Evolutionary conservation across 768 basidiomycete species (phyloP).

Genomic region (Cystobasidiopsis lactophilus): DNA sequence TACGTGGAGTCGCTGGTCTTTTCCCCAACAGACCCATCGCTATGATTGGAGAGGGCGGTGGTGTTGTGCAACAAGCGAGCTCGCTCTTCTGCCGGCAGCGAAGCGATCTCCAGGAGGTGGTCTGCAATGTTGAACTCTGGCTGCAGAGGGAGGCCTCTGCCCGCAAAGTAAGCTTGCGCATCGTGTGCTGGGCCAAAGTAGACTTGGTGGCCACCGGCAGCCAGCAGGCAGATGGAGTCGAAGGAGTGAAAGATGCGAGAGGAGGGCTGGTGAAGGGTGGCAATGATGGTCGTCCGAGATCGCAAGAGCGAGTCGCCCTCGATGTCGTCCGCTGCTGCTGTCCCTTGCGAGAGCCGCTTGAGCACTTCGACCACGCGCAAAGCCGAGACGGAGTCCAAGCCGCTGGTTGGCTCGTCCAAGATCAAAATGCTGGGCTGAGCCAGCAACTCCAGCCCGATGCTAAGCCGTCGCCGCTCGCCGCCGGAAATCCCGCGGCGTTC

Average conservation of each 20-base stretch:
- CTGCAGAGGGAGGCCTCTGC: constrained; percentile 34
- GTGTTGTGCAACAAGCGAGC: neutral
- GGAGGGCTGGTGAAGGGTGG: constrained; percentile 22
- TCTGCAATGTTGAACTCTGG: constrained; percentile 82
- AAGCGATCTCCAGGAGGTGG: constrained; percentile 71
- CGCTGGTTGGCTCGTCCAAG: constrained; percentile 58
- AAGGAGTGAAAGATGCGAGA: constrained; percentile 36
- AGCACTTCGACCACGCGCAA: constrained; percentile 56
- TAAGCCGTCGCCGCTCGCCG: constrained; percentile 73
- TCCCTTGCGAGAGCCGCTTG: constrained; percentile 37
- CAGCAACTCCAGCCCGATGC: constrained; percentile 72
- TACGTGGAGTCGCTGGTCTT: neutral
- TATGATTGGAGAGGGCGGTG: neutral
- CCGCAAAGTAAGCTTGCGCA: constrained; percentile 41
- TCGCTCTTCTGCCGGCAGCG: constrained; percentile 29
- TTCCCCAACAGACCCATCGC: neutral
- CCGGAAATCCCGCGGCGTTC: constrained; percentile 68
- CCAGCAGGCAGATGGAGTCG: constrained; percentile 53
- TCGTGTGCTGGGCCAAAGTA: constrained; percentile 59
- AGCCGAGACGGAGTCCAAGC: constrained; percentile 73
- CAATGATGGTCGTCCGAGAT: constrained; percentile 48
- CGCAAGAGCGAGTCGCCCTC: neutral
- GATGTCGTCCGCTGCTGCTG: neutral
- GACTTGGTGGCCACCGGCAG: constrained; percentile 44
- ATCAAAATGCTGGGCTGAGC: constrained; percentile 64